Percentiles rank a stretch among this genome's conserved stretches.
These are phyloP conservation scores for Eucalyptus guilfoylei DNA, from an alignment of 345 rosid species.

Conservation along the genomic window DNA sequence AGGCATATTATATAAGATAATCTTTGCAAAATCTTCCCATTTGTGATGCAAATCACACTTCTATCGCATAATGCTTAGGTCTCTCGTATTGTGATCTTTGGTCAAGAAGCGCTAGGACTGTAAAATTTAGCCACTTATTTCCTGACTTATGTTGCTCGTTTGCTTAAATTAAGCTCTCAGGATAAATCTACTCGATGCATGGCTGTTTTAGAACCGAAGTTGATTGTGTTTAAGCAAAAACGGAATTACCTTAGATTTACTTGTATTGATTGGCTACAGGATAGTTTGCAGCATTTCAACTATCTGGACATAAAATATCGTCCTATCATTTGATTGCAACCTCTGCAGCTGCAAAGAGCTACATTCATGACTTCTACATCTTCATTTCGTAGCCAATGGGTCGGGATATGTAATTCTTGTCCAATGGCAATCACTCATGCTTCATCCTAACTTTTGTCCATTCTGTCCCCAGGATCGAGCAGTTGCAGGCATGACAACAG, in stretches of 20 bases:
- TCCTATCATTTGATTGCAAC: neutral
- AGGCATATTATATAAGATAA: neutral
- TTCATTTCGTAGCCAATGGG: neutral
- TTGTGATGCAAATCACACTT: neutral
- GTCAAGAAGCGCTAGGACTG: neutral
- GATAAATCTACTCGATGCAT: neutral
- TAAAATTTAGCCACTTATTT: neutral
- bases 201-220: neutral
- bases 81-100: neutral
- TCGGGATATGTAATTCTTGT: neutral
- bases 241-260: neutral
- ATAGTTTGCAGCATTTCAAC: neutral
- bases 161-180: neutral
- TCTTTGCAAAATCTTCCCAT: neutral
- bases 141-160: neutral
- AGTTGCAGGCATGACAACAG: slow-evolving; percentile 12
- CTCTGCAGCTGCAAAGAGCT: neutral
- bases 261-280: neutral
- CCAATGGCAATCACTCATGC: neutral
- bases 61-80: neutral
- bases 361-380: neutral
- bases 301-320: neutral
- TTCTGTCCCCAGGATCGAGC: slow-evolving; percentile 12
- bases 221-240: neutral
- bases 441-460: neutral